Base-by-base conservation (phyloP, 305 asterid species). In the Fraxinus angustifolia region DNA sequence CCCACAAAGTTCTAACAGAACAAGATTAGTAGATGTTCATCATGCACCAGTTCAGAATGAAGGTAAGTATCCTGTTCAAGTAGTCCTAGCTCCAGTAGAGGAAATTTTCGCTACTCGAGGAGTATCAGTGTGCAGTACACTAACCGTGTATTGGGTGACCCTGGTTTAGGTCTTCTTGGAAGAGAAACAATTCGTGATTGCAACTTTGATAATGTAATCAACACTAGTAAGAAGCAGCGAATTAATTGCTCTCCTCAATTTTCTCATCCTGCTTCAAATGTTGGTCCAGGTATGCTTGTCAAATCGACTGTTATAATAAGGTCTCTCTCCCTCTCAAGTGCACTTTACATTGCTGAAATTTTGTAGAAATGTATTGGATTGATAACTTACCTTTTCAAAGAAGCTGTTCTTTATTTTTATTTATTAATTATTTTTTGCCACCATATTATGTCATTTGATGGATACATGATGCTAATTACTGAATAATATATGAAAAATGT, bases 251-350 rank as follows among this genome's bases (percentile, higher is more conserved):
- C 76, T 14, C 72, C 84, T 38, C 80, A 14, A n/a, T 42, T 50
- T 42, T 79, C 80, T 38, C 58, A 40, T 36, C 77, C 86, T 38
- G 31, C 83, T 53, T 83, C 87, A 60, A 78, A 79, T 81, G 40
- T 73, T 81, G 45, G 45, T 78, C 34, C 80, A 73, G 92, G 91
- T 84, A 79, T 72, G 26, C 6, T 19, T n/a, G 48, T 67, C 34
- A 14, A 42, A 4, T 23, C 5, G 14, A 50, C 48, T 48, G 48
- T 31, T 50, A 19, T 11, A 7, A 56, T 75, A 53, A 77, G 19
- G n/a, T 71, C 73, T 65, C 73, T 23, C 73, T 65, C 40, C 40
- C 35, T 16, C 38, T 68, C 38, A 30, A 68, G 19, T 68, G 74
- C 40, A 68, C 38, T 68, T 11, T 28, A 68, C 40, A 30, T 28